phyloP scores from a whole-genome alignment of 2,329 filamentous ascomycete genomes.

The Volutella citrinella region DNA sequence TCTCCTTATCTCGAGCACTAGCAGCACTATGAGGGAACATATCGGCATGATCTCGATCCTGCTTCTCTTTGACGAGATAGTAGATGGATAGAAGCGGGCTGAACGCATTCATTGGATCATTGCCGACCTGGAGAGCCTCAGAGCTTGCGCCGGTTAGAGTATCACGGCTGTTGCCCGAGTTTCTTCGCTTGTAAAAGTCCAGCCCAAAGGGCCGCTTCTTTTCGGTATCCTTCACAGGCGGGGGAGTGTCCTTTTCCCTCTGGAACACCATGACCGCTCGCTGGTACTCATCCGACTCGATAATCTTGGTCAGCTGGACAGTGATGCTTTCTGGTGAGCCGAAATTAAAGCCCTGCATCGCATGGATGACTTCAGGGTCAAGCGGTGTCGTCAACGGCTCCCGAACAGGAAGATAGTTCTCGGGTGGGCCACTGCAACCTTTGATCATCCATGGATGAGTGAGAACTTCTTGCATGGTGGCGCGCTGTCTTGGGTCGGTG shows the following conservation, averaged over 20 bases:
- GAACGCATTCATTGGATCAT: conserved; percentile 89
- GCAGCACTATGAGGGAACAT: conserved; percentile 45
- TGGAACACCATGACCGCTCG: conserved; percentile 70
- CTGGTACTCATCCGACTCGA: conserved; percentile 94
- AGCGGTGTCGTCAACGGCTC: conserved; percentile 84
- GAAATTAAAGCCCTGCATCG: conserved; percentile 98
- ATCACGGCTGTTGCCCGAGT: conserved; percentile 84
- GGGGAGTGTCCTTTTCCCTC: conserved; percentile 61
- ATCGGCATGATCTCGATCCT: conserved; percentile 66
- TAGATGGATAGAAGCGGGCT: conserved; percentile 92
- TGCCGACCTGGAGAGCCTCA: conserved; percentile 78
- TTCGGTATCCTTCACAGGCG: conserved; percentile 63
- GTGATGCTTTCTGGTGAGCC: conserved; percentile 81
- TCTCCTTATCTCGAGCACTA: conserved; percentile 30
- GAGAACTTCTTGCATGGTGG: conserved; percentile 88
- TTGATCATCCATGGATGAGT: conserved; percentile 95
- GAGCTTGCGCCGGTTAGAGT: conserved; percentile 80
- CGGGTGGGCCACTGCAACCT: conserved; percentile 79
- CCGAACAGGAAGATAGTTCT: conserved; percentile 81
- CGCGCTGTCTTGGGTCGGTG: conserved; percentile 84
- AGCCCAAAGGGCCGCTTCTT: conserved; percentile 85
- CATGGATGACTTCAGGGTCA: conserved; percentile 78
- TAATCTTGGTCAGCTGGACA: conserved; percentile 75
- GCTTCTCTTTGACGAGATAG: conserved; percentile 92
- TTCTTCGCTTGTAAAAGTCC: conserved; percentile 94